Base-by-base conservation (phyloP, 2,329 filamentous ascomycete species). In the Amylocarpus encephaloides region DNA sequence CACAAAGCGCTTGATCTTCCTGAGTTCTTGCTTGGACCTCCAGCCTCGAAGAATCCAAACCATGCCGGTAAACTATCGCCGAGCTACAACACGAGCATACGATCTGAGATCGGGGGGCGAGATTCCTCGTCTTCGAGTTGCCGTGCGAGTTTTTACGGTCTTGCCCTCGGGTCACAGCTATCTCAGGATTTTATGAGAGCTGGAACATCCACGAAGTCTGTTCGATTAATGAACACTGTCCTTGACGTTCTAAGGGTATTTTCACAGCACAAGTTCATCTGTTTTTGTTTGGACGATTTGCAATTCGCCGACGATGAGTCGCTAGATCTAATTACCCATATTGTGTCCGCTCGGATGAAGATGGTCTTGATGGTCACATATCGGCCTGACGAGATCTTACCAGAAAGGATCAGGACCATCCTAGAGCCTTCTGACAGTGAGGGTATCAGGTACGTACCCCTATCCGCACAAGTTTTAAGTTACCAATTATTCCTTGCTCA, bases 261-360 rank as follows among this genome's bases (percentile, higher is more conserved):
- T 49, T 86, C 88, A 0, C 76, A 83, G 16, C 83, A 91, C 65
- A 93, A 91, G 61, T 83, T 95, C 61, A 90, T 95, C 48, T 94
- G 88, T 62, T 83, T 95, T 59, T 90, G 84, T 60, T 70, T 96
- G 26, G 92, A 96, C 62, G 92, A 96, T 67, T 71, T 96, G 30
- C 90, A 96, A 61, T 93, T 89, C 66, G 89, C 90, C 6, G 92
- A 96, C 64, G 80, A 86, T 22, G 92, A 96, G 66, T 93, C 86
- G 12, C 71, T 93, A 43, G 88, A 95, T 51, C 73, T 96, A 46
- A 84, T 96, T 35, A 79, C 84, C 13, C 85, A 90, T 61, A 89
- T 96, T 46, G 81, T 95, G 49, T 76, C 77, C 45, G 82, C 85
- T 1, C 85, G 85, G 56, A 80, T 96, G 53, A 88, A 86, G 16